Conservation (phyloP, 2,329 filamentous ascomycete genomes). For the Trichoderma sp. region DNA sequence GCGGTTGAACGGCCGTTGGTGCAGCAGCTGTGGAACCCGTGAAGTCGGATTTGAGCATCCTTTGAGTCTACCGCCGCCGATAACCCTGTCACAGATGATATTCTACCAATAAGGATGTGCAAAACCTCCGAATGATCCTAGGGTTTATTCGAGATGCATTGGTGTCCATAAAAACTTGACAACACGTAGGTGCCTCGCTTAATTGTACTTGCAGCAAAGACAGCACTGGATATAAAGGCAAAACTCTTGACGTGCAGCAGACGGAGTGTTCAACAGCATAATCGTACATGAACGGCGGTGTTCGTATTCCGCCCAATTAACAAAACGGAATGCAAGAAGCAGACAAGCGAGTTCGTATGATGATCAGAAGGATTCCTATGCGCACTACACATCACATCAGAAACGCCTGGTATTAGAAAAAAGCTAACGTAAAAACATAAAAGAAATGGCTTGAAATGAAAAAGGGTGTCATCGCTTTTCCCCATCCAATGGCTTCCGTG, state of each 20-base stretch:
- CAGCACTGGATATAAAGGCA: neutral
- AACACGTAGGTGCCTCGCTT: neutral
- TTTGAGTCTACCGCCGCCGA: neutral
- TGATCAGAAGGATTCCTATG: neutral
- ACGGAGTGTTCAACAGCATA: neutral
- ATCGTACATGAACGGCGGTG: neutral
- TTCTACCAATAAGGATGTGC: neutral
- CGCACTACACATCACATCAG: neutral
- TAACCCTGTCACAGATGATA: neutral
- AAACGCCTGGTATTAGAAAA: neutral
- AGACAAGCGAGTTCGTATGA: neutral
- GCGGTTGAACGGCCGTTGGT: neutral
- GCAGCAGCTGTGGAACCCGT: neutral
- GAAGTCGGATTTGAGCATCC: neutral
- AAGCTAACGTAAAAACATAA: neutral
- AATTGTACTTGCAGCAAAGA: neutral
- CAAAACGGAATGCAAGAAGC: neutral
- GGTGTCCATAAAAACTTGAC: neutral
- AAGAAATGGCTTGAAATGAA: neutral
- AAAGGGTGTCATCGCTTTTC: neutral
- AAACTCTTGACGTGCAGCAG: neutral
- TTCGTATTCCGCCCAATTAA: neutral
- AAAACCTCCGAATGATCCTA: neutral
- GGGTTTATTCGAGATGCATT: neutral
- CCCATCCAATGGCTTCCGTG: slow-evolving; percentile 11